Evolutionary conservation across 1,139 yeast genomes (phyloP).

Genomic region (Saccharomyces hybrid): DNA sequence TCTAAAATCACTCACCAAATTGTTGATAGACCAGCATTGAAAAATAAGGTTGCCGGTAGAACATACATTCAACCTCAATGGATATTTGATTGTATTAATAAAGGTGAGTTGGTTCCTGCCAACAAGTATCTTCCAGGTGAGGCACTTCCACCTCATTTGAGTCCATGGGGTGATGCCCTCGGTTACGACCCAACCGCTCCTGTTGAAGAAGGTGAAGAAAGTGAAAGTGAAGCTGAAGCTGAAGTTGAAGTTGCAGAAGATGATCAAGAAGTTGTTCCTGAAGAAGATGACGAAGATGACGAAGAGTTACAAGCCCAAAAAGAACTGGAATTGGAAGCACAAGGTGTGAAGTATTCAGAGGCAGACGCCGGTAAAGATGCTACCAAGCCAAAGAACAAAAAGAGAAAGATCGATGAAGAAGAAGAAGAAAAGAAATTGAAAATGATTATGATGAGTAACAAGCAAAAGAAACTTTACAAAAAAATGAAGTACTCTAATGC

Average conservation of each 20-base stretch:
- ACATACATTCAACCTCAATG: conserved; percentile 97
- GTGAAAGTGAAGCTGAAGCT: conserved; percentile 42
- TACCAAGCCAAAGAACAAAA: conserved; percentile 30
- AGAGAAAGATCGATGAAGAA: conserved; percentile 41
- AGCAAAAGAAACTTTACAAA: conserved; percentile 88
- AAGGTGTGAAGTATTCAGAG: conserved; percentile 73
- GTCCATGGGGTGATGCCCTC: conserved; percentile 98
- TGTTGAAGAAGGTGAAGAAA: conserved; percentile 46
- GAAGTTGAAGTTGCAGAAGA: conserved; percentile 41
- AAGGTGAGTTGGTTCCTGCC: conserved; percentile 65
- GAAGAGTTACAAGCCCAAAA: conserved; percentile 64
- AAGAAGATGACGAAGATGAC: conserved; percentile 42
- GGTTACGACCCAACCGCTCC: conserved; percentile 76
- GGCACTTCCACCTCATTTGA: conserved; percentile 88
- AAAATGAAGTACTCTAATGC: conserved; percentile 92
- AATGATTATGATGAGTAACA: conserved; percentile 96
- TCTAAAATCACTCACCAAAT: conserved; percentile 83
- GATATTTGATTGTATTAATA: conserved; percentile 89
- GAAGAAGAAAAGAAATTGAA: conserved; percentile 82
- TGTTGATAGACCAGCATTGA: conserved; percentile 80
- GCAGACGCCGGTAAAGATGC: conserved; percentile 30
- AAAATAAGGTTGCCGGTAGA: conserved; percentile 78
- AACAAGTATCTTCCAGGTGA: conserved; percentile 89
- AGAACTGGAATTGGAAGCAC: conserved; percentile 86
- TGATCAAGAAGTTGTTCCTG: conserved; percentile 38